Base-by-base conservation (phyloP, 1,284 basidiomycete species). In the Austroboletus olivaceoglutinosus region DNA sequence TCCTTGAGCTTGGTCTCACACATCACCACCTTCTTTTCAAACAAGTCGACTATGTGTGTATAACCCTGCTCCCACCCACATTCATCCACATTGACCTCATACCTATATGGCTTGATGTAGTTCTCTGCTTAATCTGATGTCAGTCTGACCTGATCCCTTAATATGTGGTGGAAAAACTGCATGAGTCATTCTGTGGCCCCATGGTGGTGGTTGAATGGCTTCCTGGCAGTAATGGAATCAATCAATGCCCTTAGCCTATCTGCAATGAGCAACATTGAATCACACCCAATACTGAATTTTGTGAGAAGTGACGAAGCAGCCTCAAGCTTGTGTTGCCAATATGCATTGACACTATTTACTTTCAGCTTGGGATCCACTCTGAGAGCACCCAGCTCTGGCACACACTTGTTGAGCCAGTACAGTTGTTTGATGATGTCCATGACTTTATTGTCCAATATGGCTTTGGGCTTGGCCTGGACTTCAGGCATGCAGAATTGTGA, bases 121-220 rank as follows among this genome's bases (percentile, higher is more conserved):
- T 99, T 99, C 77, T 99, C 97, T 8, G 99, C 97, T 72, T 99
- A 96, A 68, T 99, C 97, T 1, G 93, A 89, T 4, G 97, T 94
- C 48, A 98, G 73, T 10, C 91, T 89, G 54, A 98, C 89, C 3
- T 96, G 83, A 62, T 98, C 94, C 43, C 94, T 80, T 50, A 99
- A 73, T 62, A 99, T 96, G 62, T 81, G 85, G 69, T 97, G 93
- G 15, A 91, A 91, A 69, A 98, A 97, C 61, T 94, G 82, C 48
- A 92, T 81, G 51, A 99, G 86, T 18, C 94, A 84, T 57, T 96
- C 92, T 2, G 92, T 82, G 0, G 94, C 90, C 15, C 78, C 80
- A 0, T 92, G 90, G 68, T 99, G 97, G 73, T 86, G 85, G 31
- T 83, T 91, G 73, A 98, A 96, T 0, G 97, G 97, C 68, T 98